Percentiles rank a stretch among this genome's conserved stretches.
phyloP scores from a whole-genome alignment of 441 rosid genomes.

The Syzygium syzygioides region DNA sequence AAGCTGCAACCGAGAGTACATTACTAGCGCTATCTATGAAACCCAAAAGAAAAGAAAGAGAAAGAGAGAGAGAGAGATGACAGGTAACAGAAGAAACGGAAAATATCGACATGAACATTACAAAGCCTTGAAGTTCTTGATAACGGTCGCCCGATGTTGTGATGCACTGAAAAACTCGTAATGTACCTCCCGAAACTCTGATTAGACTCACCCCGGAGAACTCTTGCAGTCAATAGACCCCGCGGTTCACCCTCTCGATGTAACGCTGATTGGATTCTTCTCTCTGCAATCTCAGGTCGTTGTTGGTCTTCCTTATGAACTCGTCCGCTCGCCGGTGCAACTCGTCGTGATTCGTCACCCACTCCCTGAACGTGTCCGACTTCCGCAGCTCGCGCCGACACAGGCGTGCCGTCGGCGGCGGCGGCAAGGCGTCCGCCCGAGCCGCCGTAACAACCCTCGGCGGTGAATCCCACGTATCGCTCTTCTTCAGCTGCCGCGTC shows the following conservation, averaged over 20 bases:
- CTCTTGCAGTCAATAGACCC: neutral
- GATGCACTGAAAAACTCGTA: neutral
- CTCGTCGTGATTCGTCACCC: conserved; percentile 19
- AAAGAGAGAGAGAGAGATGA: neutral
- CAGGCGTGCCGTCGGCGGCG: conserved; percentile 1
- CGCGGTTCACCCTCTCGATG: conserved; percentile 4
- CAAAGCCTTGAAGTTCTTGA: neutral
- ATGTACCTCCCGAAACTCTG: neutral
- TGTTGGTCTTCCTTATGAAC: conserved; percentile 21
- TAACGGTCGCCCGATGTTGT: neutral
- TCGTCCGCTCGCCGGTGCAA: conserved; percentile 22
- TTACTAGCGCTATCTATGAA: neutral
- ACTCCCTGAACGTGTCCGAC: conserved; percentile 27
- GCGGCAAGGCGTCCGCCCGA: neutral
- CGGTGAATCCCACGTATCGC: conserved; percentile 21
- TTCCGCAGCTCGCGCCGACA: conserved; percentile 19
- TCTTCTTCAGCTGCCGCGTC: conserved; percentile 8
- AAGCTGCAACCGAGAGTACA: neutral
- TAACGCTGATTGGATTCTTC: conserved; percentile 17
- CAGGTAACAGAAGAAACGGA: neutral
- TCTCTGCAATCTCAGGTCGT: conserved; percentile 22
- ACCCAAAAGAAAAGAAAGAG: neutral
- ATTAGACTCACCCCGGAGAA: neutral
- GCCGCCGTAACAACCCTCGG: neutral
- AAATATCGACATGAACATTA: neutral